A percentile compares a stretch with the other conserved stretches of the same genome.
These are phyloP conservation scores for Nannizziopsis arthrosporioides DNA, from an alignment of 2,329 filamentous ascomycete genomes.

Conservation along the genomic window DNA sequence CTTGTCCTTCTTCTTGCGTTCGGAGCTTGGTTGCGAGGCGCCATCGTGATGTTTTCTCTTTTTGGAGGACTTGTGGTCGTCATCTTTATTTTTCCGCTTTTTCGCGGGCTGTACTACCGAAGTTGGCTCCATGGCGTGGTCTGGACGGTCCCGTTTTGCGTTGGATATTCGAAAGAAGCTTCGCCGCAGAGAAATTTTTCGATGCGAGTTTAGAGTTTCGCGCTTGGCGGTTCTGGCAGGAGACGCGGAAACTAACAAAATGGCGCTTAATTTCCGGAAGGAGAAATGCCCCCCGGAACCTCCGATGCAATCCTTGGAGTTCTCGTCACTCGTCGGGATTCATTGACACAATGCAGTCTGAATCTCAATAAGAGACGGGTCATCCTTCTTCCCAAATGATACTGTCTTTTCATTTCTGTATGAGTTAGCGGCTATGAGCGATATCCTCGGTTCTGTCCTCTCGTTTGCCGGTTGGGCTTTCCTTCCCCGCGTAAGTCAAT, in stretches of 20 bases:
- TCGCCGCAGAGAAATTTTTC: slow-evolving; percentile 4
- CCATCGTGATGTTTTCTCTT: slow-evolving; percentile 31
- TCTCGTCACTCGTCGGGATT: too few relatives aligned
- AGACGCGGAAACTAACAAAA: background rate
- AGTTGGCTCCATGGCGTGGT: slow-evolving; percentile 33
- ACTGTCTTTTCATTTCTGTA: background rate
- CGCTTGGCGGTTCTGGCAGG: slow-evolving; percentile 5
- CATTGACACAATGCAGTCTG: too few relatives aligned
- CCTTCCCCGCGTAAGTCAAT: slow-evolving; percentile 44
- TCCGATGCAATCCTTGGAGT: background rate
- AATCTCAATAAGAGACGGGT: background rate
- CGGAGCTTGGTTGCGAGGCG: slow-evolving; percentile 16
- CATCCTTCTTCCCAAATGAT: background rate
- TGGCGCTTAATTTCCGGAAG: too few relatives aligned
- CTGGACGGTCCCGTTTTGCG: slow-evolving; percentile 6
- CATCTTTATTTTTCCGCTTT: slow-evolving; percentile 37
- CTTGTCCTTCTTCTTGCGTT: slow-evolving; percentile 14
- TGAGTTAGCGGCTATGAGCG: slow-evolving; percentile 16
- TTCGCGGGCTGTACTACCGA: slow-evolving; percentile 26
- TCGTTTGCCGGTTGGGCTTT: slow-evolving; percentile 51
- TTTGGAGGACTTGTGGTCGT: slow-evolving; percentile 36
- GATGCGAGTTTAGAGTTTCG: background rate
- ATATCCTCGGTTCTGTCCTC: slow-evolving; percentile 30
- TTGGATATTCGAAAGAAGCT: background rate
- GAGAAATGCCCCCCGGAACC: too few relatives aligned